phyloP scores from a whole-genome alignment of 2,329 filamentous ascomycete species.

The Monosporascus ibericus region DNA sequence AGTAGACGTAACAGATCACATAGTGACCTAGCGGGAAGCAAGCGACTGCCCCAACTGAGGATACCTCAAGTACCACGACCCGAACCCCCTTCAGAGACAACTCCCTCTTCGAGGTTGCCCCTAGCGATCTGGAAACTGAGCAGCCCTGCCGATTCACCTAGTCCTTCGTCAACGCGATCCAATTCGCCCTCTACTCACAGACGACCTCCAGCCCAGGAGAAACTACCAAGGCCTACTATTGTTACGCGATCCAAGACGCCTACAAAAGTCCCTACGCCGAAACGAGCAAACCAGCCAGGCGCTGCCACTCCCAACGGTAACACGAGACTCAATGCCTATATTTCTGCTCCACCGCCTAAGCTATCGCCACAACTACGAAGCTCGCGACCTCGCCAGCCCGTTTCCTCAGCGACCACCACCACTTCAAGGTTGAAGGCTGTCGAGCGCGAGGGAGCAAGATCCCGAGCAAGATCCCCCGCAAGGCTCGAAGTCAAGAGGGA shows the following conservation, averaged over 20 bases:
- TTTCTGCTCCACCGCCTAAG: slow-evolving; percentile 63
- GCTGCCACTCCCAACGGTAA: slow-evolving; percentile 45
- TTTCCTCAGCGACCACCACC: slow-evolving; percentile 68
- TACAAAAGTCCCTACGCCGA: slow-evolving; percentile 29
- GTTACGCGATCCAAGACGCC: slow-evolving; percentile 37
- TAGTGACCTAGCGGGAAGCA: slow-evolving; percentile 51
- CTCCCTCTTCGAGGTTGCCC: slow-evolving; percentile 36
- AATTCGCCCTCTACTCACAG: slow-evolving; percentile 47
- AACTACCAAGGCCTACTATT: slow-evolving; percentile 28
- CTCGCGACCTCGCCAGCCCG: slow-evolving; percentile 72
- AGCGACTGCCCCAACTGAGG: slow-evolving; percentile 24
- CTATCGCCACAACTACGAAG: slow-evolving; percentile 74
- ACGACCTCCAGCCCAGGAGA: slow-evolving; percentile 36
- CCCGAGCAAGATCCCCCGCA: slow-evolving; percentile 41
- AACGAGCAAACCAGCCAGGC: slow-evolving; percentile 34
- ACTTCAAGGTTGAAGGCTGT: slow-evolving; percentile 61
- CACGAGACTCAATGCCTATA: slow-evolving; percentile 64
- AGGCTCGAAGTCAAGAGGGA: slow-evolving; percentile 25
- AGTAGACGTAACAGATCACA: slow-evolving; percentile 44
- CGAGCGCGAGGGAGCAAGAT: slow-evolving; percentile 42
- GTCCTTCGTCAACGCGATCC: slow-evolving; percentile 47
- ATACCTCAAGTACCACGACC: slow-evolving; percentile 26
- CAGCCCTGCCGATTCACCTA: slow-evolving; percentile 39
- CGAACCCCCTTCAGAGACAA: slow-evolving; percentile 25
- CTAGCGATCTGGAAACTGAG: slow-evolving; percentile 39